Percentiles rank a stretch among this genome's conserved stretches.
These are phyloP conservation scores for Neocucurbitaria cava DNA, from an alignment of 2,329 filamentous ascomycete species.

Conservation along the genomic window DNA sequence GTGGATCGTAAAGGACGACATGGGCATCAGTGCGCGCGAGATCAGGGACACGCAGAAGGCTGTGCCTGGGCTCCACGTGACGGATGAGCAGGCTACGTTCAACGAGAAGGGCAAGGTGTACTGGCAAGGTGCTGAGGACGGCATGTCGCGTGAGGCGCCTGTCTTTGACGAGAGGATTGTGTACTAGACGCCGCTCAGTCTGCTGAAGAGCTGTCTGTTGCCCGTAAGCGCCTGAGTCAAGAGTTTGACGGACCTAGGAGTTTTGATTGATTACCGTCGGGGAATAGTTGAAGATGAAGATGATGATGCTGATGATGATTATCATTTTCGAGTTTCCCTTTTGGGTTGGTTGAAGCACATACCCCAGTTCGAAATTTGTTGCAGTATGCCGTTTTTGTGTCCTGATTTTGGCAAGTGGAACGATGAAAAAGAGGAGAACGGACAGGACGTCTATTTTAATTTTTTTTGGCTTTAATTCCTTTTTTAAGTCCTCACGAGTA, in stretches of 20 bases:
- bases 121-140: slow-evolving; percentile 50
- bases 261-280: not conserved
- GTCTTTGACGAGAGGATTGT: slow-evolving; percentile 49
- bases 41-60: slow-evolving; percentile 50
- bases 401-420: no score
- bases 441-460: no score
- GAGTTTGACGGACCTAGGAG: not conserved
- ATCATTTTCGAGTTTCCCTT: not conserved
- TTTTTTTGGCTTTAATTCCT: no score
- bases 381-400: no score
- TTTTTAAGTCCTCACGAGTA: no score
- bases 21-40: slow-evolving; percentile 53
- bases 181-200: slow-evolving; percentile 45
- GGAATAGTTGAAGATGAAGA: no score
- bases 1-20: slow-evolving; percentile 55
- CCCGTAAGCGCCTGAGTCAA: no score
- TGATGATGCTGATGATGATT: not conserved
- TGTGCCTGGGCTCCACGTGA: slow-evolving; percentile 48
- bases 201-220: no score
- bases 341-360: not conserved
- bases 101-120: slow-evolving; percentile 55
- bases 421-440: no score
- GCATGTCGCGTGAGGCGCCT: slow-evolving; percentile 51
- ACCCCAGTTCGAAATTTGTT: not conserved
- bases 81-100: slow-evolving; percentile 54